Conservation (phyloP, 2,329 filamentous ascomycete genomes). For the Verticillium isaacii region DNA sequence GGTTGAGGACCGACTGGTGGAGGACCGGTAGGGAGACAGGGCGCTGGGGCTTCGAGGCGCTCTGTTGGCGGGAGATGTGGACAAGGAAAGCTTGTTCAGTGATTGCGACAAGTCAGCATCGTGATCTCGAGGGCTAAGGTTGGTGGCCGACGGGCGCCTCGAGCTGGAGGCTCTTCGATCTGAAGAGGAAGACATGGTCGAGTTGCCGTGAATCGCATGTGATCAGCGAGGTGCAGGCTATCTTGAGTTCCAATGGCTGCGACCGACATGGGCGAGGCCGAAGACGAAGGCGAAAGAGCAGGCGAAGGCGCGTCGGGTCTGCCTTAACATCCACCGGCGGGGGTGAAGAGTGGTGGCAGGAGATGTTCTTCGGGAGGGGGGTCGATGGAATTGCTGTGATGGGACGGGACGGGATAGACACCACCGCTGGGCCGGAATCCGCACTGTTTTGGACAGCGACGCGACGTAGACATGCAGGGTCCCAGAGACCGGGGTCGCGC, state of each 20-base stretch:
- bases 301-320: neutral
- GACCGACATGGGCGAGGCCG: neutral
- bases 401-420: neutral
- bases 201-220: constrained; percentile 2
- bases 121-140: constrained; percentile 20
- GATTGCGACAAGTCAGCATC: constrained; percentile 33
- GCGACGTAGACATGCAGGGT: neutral
- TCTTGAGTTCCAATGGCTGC: neutral
- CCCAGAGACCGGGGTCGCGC: neutral
- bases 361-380: neutral
- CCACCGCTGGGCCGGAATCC: neutral
- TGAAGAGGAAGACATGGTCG: constrained; percentile 20
- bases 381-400: neutral
- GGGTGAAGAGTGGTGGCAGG: neutral
- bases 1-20: constrained; percentile 29
- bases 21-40: constrained; percentile 30
- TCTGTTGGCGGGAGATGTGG: constrained; percentile 22
- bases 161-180: constrained; percentile 18
- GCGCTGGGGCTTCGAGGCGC: constrained; percentile 21
- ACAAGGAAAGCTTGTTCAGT: constrained; percentile 39
- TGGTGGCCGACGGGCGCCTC: constrained; percentile 25
- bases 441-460: constrained; percentile 1
- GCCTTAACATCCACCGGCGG: neutral
- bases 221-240: neutral
- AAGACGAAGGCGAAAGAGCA: neutral